Conservation (phyloP, 345 rosid species). For the Aquilaria malaccensis region DNA sequence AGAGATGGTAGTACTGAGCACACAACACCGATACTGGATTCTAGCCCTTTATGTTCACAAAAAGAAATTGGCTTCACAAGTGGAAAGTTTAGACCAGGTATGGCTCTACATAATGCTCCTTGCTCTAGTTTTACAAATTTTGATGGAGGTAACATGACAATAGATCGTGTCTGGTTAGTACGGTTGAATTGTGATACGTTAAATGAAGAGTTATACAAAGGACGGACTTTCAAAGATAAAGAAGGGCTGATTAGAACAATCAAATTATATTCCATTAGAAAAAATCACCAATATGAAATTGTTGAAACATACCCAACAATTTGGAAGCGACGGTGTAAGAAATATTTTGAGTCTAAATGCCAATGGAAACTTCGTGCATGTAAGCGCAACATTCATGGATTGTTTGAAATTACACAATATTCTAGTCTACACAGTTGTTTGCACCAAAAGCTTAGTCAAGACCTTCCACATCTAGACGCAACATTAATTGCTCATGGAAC, state of each 20-base stretch:
- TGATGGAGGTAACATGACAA: too few relatives aligned
- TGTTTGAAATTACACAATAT: neutral
- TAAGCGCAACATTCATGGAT: neutral
- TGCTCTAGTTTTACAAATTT: too few relatives aligned
- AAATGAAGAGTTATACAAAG: neutral
- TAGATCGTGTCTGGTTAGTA: too few relatives aligned
- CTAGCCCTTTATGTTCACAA: too few relatives aligned
- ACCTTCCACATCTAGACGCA: neutral
- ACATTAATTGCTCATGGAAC: neutral
- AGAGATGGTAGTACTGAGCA: too few relatives aligned
- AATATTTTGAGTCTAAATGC: neutral
- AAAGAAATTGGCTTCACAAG: too few relatives aligned
- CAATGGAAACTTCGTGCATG: neutral
- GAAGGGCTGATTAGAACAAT: neutral
- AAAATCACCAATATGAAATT: neutral
- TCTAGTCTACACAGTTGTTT: too few relatives aligned
- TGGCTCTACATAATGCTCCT: too few relatives aligned
- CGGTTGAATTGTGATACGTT: too few relatives aligned
- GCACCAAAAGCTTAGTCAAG: neutral
- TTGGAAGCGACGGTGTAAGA: neutral
- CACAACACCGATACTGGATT: too few relatives aligned
- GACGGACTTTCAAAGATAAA: neutral
- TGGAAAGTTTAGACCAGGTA: too few relatives aligned
- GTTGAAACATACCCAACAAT: neutral
- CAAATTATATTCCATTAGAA: neutral